Evolutionary conservation across 805 yeast genomes (phyloP).

Genomic region (Suhomyces emberorum): DNA sequence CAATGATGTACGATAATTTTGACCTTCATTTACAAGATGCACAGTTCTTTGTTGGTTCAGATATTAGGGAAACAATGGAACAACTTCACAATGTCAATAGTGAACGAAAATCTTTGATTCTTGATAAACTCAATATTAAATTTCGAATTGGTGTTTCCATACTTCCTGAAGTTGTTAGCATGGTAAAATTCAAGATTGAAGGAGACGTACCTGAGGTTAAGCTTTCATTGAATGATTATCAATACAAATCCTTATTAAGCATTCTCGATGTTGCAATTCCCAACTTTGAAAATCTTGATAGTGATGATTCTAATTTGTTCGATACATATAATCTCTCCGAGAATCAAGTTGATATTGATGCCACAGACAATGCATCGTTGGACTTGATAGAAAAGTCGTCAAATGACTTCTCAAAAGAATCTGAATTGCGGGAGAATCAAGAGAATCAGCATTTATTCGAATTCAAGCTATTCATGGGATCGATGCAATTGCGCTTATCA

Average conservation of each 20-base stretch:
- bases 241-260: conserved; percentile 84
- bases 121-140: conserved; percentile 74
- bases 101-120: conserved; percentile 53
- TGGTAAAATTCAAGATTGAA: conserved; percentile 69
- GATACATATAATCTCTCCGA: conserved; percentile 27
- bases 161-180: conserved; percentile 69
- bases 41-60: conserved; percentile 82
- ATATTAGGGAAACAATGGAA: conserved; percentile 71
- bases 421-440: conserved; percentile 14
- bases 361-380: conserved; percentile 5
- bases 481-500: conserved; percentile 57
- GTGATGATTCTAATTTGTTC: conserved; percentile 33
- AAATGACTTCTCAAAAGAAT: background rate
- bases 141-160: conserved; percentile 79
- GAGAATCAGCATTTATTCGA: conserved; percentile 64
- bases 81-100: conserved; percentile 52
- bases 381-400: conserved; percentile 16
- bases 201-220: conserved; percentile 74
- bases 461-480: conserved; percentile 64
- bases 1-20: conserved; percentile 88
- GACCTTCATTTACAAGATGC: conserved; percentile 76
- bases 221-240: conserved; percentile 79
- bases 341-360: conserved; percentile 9
- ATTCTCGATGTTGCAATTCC: conserved; percentile 72
- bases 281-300: conserved; percentile 29